Percentiles rank a stretch among this genome's conserved stretches.
Evolutionary conservation across 371 early-diverging fungal genomes (phyloP).

Genomic region (Rhizopus arrhizus): DNA sequence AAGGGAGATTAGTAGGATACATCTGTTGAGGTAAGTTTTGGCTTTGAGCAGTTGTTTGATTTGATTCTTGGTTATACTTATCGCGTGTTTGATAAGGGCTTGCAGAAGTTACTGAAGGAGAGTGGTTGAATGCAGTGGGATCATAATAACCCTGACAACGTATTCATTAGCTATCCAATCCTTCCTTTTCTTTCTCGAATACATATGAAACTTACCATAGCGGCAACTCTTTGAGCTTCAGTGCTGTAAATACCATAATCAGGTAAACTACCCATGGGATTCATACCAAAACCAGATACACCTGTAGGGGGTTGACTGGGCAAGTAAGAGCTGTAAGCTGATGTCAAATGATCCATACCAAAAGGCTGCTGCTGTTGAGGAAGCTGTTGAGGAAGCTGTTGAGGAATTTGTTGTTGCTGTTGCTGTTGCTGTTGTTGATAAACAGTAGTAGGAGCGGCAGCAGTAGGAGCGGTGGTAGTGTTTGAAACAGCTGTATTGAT

Average conservation of each 20-base stretch:
- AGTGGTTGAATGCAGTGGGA: conserved; percentile 46
- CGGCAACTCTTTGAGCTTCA: conserved; percentile 52
- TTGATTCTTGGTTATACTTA: conserved; percentile 32
- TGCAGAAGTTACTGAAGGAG: conserved; percentile 47
- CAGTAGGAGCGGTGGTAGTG: conserved; percentile 13
- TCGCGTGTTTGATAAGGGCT: conserved; percentile 46
- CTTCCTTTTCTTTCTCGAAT: neutral
- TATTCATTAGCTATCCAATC: conserved; percentile 25
- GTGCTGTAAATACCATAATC: conserved; percentile 52
- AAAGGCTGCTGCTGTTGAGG: conserved; percentile 39
- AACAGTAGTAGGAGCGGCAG: conserved; percentile 11
- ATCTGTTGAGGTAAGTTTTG: conserved; percentile 39
- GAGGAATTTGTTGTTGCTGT: conserved; percentile 15
- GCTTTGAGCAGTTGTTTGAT: conserved; percentile 19
- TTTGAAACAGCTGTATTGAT: conserved; percentile 14
- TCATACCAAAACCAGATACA: conserved; percentile 71
- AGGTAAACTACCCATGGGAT: conserved; percentile 67
- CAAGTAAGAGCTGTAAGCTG: conserved; percentile 62
- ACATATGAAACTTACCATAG: conserved; percentile 43
- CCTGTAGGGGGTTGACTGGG: conserved; percentile 60
- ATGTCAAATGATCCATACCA: conserved; percentile 58
- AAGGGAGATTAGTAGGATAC: conserved; percentile 51
- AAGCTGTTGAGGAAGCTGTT: conserved; percentile 34
- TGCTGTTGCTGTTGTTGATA: conserved; percentile 27
- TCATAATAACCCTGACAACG: conserved; percentile 57